These are phyloP conservation scores for Claviceps capensis DNA, from an alignment of 2,329 filamentous ascomycete genomes.

Conservation along the genomic window DNA sequence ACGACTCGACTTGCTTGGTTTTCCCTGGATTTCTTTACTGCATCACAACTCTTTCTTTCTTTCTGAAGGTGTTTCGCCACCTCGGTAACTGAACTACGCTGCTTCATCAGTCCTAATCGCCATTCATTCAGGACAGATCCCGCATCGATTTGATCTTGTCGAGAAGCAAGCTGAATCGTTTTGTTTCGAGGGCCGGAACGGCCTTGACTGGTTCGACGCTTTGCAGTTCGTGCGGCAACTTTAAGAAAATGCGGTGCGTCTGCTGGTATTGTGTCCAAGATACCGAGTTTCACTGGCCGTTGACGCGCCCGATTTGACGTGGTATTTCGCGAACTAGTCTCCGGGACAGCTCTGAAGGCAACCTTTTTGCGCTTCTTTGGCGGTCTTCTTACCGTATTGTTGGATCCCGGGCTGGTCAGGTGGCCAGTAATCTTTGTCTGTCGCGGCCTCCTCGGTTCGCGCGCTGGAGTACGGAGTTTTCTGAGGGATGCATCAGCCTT, in stretches of 20 bases:
- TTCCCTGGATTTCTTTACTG: conserved; percentile 12
- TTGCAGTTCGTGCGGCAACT: conserved; percentile 46
- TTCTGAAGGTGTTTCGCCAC: conserved; percentile 8
- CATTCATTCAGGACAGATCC: conserved; percentile 39
- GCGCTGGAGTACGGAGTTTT: conserved; percentile 10
- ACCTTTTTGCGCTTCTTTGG: background rate
- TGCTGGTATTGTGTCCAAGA: conserved; percentile 43
- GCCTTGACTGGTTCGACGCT: conserved; percentile 31
- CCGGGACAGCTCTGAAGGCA: background rate
- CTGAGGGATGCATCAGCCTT: conserved; percentile 12
- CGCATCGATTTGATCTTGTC: conserved; percentile 47
- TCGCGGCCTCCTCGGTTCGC: conserved; percentile 7
- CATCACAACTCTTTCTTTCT: conserved; percentile 2
- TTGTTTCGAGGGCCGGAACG: conserved; percentile 42
- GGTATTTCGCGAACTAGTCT: background rate
- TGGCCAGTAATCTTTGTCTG: conserved; percentile 22
- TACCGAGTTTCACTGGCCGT: conserved; percentile 37
- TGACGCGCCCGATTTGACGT: background rate
- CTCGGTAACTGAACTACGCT: conserved; percentile 21
- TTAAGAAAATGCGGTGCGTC: conserved; percentile 44
- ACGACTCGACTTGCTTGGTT: conserved; percentile 6
- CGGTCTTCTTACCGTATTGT: background rate
- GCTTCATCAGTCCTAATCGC: conserved; percentile 38
- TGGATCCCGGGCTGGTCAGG: conserved; percentile 6
- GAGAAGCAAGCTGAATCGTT: conserved; percentile 44